Conservation (phyloP, 805 yeast species). For the Clavispora fructus region DNA sequence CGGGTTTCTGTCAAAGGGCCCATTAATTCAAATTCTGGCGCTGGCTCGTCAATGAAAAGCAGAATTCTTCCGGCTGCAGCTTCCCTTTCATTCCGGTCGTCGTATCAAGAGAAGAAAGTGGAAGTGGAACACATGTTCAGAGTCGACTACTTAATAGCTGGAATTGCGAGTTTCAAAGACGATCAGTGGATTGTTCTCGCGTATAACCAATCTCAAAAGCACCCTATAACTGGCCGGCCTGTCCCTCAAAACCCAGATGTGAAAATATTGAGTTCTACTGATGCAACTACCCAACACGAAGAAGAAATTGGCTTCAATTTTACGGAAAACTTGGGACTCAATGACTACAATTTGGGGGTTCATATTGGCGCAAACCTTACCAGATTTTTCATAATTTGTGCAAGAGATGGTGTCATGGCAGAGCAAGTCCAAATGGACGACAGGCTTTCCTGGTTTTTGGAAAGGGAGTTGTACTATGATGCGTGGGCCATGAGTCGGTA, state of each 20-base stretch:
- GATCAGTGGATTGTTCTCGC: slow-evolving; percentile 62
- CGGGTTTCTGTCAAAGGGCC: slow-evolving; percentile 26
- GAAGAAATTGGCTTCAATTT: slow-evolving; percentile 65
- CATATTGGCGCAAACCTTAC: slow-evolving; percentile 36
- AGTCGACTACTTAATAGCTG: slow-evolving; percentile 59
- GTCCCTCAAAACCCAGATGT: slow-evolving; percentile 63
- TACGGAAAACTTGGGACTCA: slow-evolving; percentile 54
- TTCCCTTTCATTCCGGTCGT: slow-evolving; percentile 44
- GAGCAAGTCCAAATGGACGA: slow-evolving; percentile 67
- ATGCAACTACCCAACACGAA: slow-evolving; percentile 69
- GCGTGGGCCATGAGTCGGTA: slow-evolving; percentile 79
- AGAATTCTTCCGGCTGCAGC: slow-evolving; percentile 49
- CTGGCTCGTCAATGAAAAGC: slow-evolving; percentile 23
- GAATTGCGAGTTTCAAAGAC: slow-evolving; percentile 70
- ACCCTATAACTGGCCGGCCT: slow-evolving; percentile 13
- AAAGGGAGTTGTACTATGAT: slow-evolving; percentile 46
- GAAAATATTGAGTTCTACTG: slow-evolving; percentile 55
- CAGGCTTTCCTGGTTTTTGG: slow-evolving; percentile 66
- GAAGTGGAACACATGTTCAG: slow-evolving; percentile 45
- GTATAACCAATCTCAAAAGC: slow-evolving; percentile 37
- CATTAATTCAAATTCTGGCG: slow-evolving; percentile 4
- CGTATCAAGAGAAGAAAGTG: slow-evolving; percentile 38
- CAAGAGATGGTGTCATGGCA: slow-evolving; percentile 76
- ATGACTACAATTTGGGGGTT: slow-evolving; percentile 71
- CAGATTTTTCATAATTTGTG: slow-evolving; percentile 66